Evolutionary conservation across 1,284 basidiomycete species (phyloP).

Genomic region (Cutaneotrichosporon dermatis): DNA sequence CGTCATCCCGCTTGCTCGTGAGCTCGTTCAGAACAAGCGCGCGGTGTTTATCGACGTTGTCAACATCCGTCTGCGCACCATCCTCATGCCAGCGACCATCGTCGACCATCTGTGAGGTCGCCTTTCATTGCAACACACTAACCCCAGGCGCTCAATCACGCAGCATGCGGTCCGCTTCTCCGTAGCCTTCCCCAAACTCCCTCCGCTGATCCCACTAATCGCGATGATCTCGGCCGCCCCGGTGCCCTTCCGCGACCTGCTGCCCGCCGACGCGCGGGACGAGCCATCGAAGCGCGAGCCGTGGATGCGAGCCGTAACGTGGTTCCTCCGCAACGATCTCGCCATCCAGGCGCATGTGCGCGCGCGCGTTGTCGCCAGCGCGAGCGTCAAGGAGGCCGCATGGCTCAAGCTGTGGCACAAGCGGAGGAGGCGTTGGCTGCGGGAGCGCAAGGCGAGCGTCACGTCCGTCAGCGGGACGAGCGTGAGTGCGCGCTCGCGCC

Average conservation of each 20-base stretch:
- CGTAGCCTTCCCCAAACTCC: slow-evolving; percentile 62
- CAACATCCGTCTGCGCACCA: slow-evolving; percentile 71
- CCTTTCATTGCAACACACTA: too few species aligned
- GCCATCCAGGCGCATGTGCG: slow-evolving; percentile 80
- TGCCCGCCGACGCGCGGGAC: slow-evolving; percentile 29
- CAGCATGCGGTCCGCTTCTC: slow-evolving; percentile 61
- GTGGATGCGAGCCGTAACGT: slow-evolving; percentile 80
- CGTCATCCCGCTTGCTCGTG: slow-evolving; percentile 79
- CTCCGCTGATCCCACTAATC: slow-evolving; percentile 68
- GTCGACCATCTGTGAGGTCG: slow-evolving; percentile 56
- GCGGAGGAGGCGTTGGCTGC: slow-evolving; percentile 34
- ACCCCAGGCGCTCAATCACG: slow-evolving; percentile 39
- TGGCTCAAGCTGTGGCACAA: slow-evolving; percentile 41
- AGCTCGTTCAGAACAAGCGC: slow-evolving; percentile 82
- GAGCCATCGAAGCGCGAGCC: slow-evolving; percentile 49
- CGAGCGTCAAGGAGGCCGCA: slow-evolving; percentile 63
- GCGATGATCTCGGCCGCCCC: slow-evolving; percentile 65
- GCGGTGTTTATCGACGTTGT: slow-evolving; percentile 86
- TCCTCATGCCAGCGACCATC: slow-evolving; percentile 69
- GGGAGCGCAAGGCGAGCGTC: slow-evolving; percentile 8
- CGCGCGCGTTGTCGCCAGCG: slow-evolving; percentile 74
- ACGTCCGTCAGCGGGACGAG: background rate
- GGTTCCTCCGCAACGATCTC: slow-evolving; percentile 84
- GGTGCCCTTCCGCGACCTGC: slow-evolving; percentile 56
- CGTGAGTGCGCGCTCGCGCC: slow-evolving; percentile 1